Evolutionary conservation across 257 asterid species (phyloP).

Genomic region (Gentiana straminea): DNA sequence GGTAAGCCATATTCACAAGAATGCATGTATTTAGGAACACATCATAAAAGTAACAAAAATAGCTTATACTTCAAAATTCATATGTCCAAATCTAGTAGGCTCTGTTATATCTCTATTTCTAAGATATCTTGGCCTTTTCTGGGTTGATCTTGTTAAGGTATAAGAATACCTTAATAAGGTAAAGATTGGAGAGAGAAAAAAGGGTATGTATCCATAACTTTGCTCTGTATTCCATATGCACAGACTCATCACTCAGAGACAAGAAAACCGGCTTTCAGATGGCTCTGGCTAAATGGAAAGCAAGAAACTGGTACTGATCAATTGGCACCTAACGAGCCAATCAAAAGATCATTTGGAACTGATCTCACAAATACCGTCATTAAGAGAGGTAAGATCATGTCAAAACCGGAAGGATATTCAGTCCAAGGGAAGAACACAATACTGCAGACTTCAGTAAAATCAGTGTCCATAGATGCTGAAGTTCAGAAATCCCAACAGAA

Average conservation of each 20-base stretch:
- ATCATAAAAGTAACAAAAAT: no score
- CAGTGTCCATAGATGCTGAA: conserved; percentile 40
- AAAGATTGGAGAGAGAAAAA: neutral
- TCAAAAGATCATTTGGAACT: conserved; percentile 75
- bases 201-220: neutral
- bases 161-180: no score
- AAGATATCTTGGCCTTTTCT: no score
- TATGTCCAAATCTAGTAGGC: no score
- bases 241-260: conserved; percentile 93
- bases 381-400: conserved; percentile 44
- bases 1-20: conserved; percentile 24
- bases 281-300: conserved; percentile 60
- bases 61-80: no score
- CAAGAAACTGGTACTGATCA: conserved; percentile 25
- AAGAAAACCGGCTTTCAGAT: conserved; percentile 89
- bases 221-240: conserved; percentile 1
- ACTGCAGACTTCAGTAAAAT: conserved; percentile 29
- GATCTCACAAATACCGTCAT: conserved; percentile 53
- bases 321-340: conserved; percentile 25
- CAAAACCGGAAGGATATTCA: conserved; percentile 15
- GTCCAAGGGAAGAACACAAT: conserved; percentile 24
- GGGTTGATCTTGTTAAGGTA: no score
- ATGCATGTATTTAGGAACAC: no score
- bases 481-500: conserved; percentile 21
- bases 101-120: no score